phyloP scores from a whole-genome alignment of 352 stramenopile genomes.

The Bremia lactucae region DNA sequence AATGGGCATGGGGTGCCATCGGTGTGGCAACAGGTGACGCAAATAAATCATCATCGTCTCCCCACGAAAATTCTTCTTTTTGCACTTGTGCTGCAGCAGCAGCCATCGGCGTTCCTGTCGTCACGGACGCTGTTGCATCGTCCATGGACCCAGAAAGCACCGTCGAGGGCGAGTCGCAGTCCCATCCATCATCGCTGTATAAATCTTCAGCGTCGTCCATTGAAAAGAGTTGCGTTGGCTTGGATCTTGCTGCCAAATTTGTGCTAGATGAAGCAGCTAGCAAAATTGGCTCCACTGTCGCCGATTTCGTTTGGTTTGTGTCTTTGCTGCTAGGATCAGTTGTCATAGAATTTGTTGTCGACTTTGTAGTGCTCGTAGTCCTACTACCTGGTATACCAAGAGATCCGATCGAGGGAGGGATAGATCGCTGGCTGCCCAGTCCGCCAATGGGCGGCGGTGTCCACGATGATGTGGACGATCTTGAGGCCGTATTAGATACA shows the following conservation, averaged over 20 bases:
- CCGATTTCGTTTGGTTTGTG: not conserved
- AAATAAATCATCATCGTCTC: slow-evolving; percentile 27
- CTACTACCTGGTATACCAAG: slow-evolving; percentile 5
- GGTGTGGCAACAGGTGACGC: slow-evolving; percentile 9
- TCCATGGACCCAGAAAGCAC: slow-evolving; percentile 42
- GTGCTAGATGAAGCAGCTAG: not conserved
- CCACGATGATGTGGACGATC: slow-evolving; percentile 11
- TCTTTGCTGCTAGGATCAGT: not conserved
- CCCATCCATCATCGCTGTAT: slow-evolving; percentile 65
- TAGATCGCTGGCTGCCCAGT: slow-evolving; percentile 7
- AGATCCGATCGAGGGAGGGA: slow-evolving; percentile 4
- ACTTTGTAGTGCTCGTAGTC: slow-evolving; percentile 3
- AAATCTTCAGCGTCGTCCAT: slow-evolving; percentile 63
- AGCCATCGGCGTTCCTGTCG: not conserved
- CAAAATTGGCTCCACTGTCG: not conserved
- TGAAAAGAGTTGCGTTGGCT: slow-evolving; percentile 49
- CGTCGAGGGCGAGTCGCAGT: slow-evolving; percentile 53
- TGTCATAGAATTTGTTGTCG: slow-evolving; percentile 2
- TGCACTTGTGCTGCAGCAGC: not conserved
- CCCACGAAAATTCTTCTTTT: slow-evolving; percentile 39
- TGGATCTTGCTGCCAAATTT: slow-evolving; percentile 2
- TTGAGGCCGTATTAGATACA: slow-evolving; percentile 6
- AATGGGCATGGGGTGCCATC: slow-evolving; percentile 1
- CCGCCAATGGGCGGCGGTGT: slow-evolving; percentile 17
- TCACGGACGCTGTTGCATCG: slow-evolving; percentile 8